Percentiles rank a stretch among this genome's conserved stretches.
Evolutionary conservation across 2,329 filamentous ascomycete species (phyloP).

Genomic region (Neoarthrinium moseri): DNA sequence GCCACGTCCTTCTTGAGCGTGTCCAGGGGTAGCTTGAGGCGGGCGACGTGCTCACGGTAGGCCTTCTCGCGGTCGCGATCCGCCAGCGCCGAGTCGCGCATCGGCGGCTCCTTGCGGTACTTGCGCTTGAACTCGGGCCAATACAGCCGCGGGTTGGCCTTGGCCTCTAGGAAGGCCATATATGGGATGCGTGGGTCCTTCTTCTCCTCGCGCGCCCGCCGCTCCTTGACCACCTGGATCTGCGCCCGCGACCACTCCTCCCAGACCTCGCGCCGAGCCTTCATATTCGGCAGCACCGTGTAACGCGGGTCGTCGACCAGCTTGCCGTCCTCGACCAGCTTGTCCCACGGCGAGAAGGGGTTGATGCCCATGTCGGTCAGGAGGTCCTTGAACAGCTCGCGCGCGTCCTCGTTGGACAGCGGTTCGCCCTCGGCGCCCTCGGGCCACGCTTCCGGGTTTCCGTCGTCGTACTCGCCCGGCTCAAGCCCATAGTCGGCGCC

Average conservation of each 20-base stretch:
- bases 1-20: constrained; percentile 70
- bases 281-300: constrained; percentile 78
- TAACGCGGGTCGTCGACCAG: constrained; percentile 87
- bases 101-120: constrained; percentile 74
- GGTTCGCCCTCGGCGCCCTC: constrained; percentile 70
- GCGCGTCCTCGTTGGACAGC: constrained; percentile 73
- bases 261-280: constrained; percentile 77
- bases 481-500: constrained; percentile 80
- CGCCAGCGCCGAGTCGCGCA: constrained; percentile 70
- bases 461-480: constrained; percentile 72
- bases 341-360: constrained; percentile 91
- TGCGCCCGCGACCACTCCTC: constrained; percentile 79
- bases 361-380: constrained; percentile 80
- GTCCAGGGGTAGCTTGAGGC: constrained; percentile 64
- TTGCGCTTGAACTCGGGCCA: constrained; percentile 97
- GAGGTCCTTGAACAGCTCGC: constrained; percentile 78
- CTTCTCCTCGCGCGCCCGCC: constrained; percentile 73
- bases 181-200: constrained; percentile 82
- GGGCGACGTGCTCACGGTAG: constrained; percentile 71
- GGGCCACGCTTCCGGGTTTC: constrained; percentile 59
- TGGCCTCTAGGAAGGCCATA: constrained; percentile 74
- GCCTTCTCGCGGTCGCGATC: constrained; percentile 80
- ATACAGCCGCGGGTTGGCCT: constrained; percentile 88
- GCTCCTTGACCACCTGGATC: constrained; percentile 70
- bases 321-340: constrained; percentile 76